phyloP scores from a whole-genome alignment of 495 filamentous ascomycete genomes.

The Tuber magnatum region DNA sequence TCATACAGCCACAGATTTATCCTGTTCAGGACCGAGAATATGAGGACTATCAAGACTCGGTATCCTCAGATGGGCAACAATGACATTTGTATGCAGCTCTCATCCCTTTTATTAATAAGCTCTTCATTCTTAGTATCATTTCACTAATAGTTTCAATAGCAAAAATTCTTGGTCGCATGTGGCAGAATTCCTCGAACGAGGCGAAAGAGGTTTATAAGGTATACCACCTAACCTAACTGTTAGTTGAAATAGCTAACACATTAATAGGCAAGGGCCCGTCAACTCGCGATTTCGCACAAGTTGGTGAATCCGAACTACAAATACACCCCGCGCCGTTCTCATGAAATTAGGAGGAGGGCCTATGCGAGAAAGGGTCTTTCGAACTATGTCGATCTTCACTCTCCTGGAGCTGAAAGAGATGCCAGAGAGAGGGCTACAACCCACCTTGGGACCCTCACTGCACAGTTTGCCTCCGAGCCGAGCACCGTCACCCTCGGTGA shows the following conservation, averaged over 20 bases:
- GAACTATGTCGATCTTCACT: too few relatives aligned
- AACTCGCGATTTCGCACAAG: constrained; percentile 15
- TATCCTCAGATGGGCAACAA: constrained; percentile 27
- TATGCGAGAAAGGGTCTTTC: too few relatives aligned
- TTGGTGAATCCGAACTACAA: constrained; percentile 20
- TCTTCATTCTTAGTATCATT: not conserved
- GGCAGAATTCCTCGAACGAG: constrained; percentile 13
- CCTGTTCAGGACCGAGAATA: constrained; percentile 19
- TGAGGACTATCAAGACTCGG: constrained; percentile 14
- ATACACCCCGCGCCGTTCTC: constrained; percentile 21
- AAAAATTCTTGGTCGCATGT: constrained; percentile 20
- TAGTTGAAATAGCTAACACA: not conserved
- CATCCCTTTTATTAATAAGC: not conserved
- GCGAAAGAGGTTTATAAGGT: constrained; percentile 20
- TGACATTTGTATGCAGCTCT: constrained; percentile 19
- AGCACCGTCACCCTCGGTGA: too few relatives aligned
- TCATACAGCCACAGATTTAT: constrained; percentile 17
- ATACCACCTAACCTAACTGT: not conserved
- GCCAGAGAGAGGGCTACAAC: too few relatives aligned
- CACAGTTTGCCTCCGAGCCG: too few relatives aligned
- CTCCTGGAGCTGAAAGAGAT: not conserved
- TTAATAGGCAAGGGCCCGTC: constrained; percentile 15
- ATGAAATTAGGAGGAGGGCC: too few relatives aligned
- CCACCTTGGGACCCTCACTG: too few relatives aligned
- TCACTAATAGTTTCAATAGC: constrained; percentile 12